Evolutionary conservation across 768 basidiomycete species (phyloP).

Genomic region (Leucocoprinus sp.): DNA sequence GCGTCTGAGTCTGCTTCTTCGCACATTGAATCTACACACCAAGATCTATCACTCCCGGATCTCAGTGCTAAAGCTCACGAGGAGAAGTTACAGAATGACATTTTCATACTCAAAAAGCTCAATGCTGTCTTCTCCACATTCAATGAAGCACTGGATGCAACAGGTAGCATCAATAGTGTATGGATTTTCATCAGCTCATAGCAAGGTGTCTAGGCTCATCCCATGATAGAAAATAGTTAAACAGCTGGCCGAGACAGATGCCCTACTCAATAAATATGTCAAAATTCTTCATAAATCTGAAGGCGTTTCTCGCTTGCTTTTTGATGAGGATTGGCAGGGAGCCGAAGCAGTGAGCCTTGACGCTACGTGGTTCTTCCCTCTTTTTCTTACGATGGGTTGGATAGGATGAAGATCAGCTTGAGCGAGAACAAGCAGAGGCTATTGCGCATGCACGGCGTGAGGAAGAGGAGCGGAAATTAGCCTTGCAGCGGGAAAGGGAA

Average conservation of each 20-base stretch:
- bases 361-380: not conserved
- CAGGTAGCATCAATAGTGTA: constrained; percentile 67
- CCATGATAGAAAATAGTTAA: constrained; percentile 47
- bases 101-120: constrained; percentile 64
- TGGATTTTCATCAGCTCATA: constrained; percentile 14
- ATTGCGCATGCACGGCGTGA: constrained; percentile 38
- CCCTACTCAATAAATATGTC: constrained; percentile 69
- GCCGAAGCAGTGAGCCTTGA: constrained; percentile 52
- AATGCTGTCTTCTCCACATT: constrained; percentile 63
- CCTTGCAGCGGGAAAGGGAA: constrained; percentile 36
- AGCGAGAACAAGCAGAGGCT: constrained; percentile 39
- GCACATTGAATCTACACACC: constrained; percentile 34
- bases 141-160: constrained; percentile 57
- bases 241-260: constrained; percentile 66
- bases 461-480: constrained; percentile 39
- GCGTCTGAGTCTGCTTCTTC: constrained; percentile 18
- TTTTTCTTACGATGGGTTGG: not conserved
- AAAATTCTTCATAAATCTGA: constrained; percentile 63
- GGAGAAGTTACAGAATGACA: constrained; percentile 67
- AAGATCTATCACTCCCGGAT: constrained; percentile 52
- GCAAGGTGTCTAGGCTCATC: not conserved
- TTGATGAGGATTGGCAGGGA: constrained; percentile 72
- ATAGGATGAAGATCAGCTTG: constrained; percentile 56
- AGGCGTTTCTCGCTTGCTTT: constrained; percentile 55
- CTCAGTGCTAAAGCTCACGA: constrained; percentile 34